Base-by-base conservation (phyloP, 202 grass and related monocot species). In the Dendrocalamus latiflorus region DNA sequence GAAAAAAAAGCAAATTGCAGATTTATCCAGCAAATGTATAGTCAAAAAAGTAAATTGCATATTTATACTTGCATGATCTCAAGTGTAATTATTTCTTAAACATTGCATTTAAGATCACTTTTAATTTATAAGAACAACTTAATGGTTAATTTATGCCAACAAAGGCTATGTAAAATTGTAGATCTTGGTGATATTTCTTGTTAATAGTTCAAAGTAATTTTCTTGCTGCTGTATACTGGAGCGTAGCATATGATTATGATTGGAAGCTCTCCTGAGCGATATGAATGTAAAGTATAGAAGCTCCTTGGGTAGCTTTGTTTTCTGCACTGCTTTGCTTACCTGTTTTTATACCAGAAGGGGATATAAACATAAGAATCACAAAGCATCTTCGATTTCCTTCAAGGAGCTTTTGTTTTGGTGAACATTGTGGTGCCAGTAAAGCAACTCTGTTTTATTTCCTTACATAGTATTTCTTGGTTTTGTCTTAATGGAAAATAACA, bases 401-500 rank as follows among this genome's bases (percentile, higher is more conserved):
- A 41, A 69, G 30, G 34, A 47, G 11, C 2, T 71, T 62, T 37
- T 77, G 0, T 70, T 59, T 64, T 81, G 36, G 5, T 70, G 12
- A 53, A 24, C 53, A 39, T 22, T 45, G 21, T 53, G 36, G 54
- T 34, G 55, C 14, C 30, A 45, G 3, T 45, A 30, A 26, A 20
- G 50, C 16, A 38, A 51, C 21, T 74, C 12, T 58, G 15, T 82
- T 16, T 38, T 41, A 39, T 54, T 42, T 63, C 7, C 26, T 44
- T 65, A 48, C 0, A 47, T 49, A 17, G 15, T 33, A 58, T 58
- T 81, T 65, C 8, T 14, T 21, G 1, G 5, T 49, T 78, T 87
- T 80, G 2, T 69, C 42, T 48, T 57, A 86, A 66, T 77, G 22
- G 26, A 49, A 75, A 73, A 36, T 74, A 36, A 26, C 25, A 76